Conservation (phyloP, 176 grass and related monocot species). For the Phoenix roebelenii region DNA sequence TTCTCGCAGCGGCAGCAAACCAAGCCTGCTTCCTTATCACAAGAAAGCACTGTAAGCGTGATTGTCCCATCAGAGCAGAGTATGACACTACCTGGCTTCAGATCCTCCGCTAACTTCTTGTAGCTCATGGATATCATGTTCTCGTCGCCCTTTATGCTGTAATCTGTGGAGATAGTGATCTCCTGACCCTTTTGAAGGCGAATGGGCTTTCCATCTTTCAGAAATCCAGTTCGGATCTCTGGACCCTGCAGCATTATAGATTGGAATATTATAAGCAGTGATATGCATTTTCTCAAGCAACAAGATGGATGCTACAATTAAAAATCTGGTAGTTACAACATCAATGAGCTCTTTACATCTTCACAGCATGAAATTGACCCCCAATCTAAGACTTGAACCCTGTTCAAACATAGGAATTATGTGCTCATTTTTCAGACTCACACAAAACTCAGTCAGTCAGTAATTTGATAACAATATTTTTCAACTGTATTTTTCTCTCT, state of each 20-base stretch:
- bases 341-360: too few relatives aligned
- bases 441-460: too few relatives aligned
- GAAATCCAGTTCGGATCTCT: constrained; percentile 73
- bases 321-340: too few relatives aligned
- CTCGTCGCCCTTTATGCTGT: constrained; percentile 49
- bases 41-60: constrained; percentile 63
- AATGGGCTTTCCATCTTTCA: constrained; percentile 57
- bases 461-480: too few relatives aligned
- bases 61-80: constrained; percentile 72
- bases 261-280: too few relatives aligned
- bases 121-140: constrained; percentile 83
- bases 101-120: constrained; percentile 46
- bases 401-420: too few relatives aligned
- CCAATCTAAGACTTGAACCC: too few relatives aligned
- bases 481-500: too few relatives aligned
- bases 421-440: too few relatives aligned
- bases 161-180: constrained; percentile 64
- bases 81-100: constrained; percentile 53
- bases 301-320: too few relatives aligned
- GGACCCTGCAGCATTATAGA: constrained; percentile 32
- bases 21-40: constrained; percentile 36
- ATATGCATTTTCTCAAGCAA: too few relatives aligned
- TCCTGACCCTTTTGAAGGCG: constrained; percentile 44
- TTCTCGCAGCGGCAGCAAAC: constrained; percentile 66
- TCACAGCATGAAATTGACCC: too few relatives aligned